These are phyloP conservation scores for Mycena vulgaris DNA, from an alignment of 768 basidiomycete species.

Conservation along the genomic window DNA sequence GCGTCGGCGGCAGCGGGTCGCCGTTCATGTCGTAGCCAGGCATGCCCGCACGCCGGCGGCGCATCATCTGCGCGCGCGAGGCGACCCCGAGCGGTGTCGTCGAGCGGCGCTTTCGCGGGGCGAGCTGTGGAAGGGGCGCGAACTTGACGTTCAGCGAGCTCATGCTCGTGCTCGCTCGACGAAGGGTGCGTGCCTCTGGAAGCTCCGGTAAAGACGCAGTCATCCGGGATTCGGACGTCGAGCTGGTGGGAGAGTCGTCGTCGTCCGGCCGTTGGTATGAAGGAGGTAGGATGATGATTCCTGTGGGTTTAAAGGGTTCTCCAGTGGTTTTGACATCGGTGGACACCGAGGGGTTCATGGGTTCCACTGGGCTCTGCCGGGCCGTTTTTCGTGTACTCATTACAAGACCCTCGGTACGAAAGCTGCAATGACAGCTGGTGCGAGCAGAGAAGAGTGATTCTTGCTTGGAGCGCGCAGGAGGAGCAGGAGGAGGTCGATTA, in stretches of 20 bases:
- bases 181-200: slow-evolving; percentile 20
- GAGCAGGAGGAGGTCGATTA: background rate
- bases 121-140: slow-evolving; percentile 71
- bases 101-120: slow-evolving; percentile 64
- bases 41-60: slow-evolving; percentile 48
- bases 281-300: slow-evolving; percentile 62
- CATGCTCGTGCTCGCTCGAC: slow-evolving; percentile 31
- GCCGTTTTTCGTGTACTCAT: slow-evolving; percentile 12
- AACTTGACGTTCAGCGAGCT: slow-evolving; percentile 63
- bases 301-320: slow-evolving; percentile 41
- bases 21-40: slow-evolving; percentile 33
- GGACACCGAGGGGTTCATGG: slow-evolving; percentile 59
- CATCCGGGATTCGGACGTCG: slow-evolving; percentile 61
- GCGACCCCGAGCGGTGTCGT: slow-evolving; percentile 68
- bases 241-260: slow-evolving; percentile 43
- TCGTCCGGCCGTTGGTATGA: slow-evolving; percentile 59
- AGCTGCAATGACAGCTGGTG: background rate
- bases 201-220: slow-evolving; percentile 48
- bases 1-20: slow-evolving; percentile 42
- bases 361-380: background rate
- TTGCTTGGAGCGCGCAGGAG: no score
- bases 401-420: background rate
- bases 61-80: slow-evolving; percentile 61
- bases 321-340: slow-evolving; percentile 41
- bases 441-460: no score